These are phyloP conservation scores for Aspergillus steynii DNA, from an alignment of 495 filamentous ascomycete genomes.

Conservation along the genomic window DNA sequence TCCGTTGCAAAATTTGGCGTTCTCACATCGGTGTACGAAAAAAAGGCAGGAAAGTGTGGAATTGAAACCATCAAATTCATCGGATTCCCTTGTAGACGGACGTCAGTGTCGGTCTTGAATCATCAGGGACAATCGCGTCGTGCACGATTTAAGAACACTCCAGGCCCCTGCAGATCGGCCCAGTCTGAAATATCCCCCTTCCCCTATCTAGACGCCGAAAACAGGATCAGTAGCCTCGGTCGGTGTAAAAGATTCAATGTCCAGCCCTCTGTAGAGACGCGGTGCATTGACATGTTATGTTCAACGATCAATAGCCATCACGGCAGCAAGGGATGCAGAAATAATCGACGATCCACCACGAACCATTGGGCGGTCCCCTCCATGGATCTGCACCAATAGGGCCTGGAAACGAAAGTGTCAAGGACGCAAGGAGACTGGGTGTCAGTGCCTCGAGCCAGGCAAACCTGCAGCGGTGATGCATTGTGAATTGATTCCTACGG, in stretches of 20 bases:
- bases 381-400: background rate
- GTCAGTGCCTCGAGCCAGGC: background rate
- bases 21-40: conserved; percentile 48
- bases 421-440: background rate
- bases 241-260: background rate
- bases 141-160: background rate
- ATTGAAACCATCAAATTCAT: conserved; percentile 26
- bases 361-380: background rate
- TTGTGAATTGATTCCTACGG: background rate
- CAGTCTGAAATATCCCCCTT: background rate
- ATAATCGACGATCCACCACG: background rate
- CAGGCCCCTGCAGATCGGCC: background rate
- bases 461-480: background rate
- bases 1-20: conserved; percentile 48
- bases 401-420: background rate
- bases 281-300: background rate
- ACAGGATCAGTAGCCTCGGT: too few relatives aligned
- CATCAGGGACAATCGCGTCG: background rate
- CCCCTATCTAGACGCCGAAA: too few relatives aligned
- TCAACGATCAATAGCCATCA: background rate
- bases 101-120: background rate
- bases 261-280: background rate
- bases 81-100: conserved; percentile 11
- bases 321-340: background rate
- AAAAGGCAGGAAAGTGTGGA: conserved; percentile 42